phyloP scores from a whole-genome alignment of 208 protist species.

The Wallacemonas collosoma region DNA sequence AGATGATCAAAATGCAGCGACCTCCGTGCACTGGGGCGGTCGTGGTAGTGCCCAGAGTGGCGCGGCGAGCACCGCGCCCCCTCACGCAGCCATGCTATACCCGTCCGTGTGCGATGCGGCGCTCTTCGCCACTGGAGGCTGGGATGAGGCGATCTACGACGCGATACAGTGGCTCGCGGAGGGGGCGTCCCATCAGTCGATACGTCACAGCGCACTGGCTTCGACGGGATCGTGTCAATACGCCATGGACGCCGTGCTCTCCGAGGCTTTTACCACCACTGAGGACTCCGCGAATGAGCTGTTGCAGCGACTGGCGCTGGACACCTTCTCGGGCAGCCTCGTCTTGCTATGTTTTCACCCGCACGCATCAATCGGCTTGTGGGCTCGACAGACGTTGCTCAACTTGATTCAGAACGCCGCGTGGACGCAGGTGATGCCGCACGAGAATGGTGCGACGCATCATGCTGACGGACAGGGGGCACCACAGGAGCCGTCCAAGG shows the following conservation, averaged over 20 bases:
- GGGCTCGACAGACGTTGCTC: constrained; percentile 26
- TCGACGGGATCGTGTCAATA: constrained; percentile 11
- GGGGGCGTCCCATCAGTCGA: constrained; percentile 26
- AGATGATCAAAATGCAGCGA: neutral
- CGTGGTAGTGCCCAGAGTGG: neutral
- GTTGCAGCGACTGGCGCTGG: constrained; percentile 16
- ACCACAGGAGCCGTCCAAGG: neutral
- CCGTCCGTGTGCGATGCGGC: neutral
- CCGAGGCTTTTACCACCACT: neutral
- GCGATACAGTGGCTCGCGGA: constrained; percentile 30
- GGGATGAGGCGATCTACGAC: constrained; percentile 8
- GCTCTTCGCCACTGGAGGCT: neutral
- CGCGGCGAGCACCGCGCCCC: neutral
- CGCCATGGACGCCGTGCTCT: constrained; percentile 5
- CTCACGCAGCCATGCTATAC: neutral
- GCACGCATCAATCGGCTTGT: constrained; percentile 33
- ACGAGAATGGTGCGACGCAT: too few relatives aligned
- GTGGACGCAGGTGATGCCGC: neutral
- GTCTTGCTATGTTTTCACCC: constrained; percentile 54
- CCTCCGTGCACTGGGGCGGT: neutral
- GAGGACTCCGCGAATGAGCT: neutral
- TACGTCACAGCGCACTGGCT: constrained; percentile 9
- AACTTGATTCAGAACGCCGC: constrained; percentile 3
- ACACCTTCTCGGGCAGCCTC: constrained; percentile 28
- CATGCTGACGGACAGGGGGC: too few relatives aligned